Percentiles rank a stretch among this genome's conserved stretches.
Evolutionary conservation across 2,329 filamentous ascomycete genomes (phyloP).

Genomic region (Dothideomycetidae sp.): DNA sequence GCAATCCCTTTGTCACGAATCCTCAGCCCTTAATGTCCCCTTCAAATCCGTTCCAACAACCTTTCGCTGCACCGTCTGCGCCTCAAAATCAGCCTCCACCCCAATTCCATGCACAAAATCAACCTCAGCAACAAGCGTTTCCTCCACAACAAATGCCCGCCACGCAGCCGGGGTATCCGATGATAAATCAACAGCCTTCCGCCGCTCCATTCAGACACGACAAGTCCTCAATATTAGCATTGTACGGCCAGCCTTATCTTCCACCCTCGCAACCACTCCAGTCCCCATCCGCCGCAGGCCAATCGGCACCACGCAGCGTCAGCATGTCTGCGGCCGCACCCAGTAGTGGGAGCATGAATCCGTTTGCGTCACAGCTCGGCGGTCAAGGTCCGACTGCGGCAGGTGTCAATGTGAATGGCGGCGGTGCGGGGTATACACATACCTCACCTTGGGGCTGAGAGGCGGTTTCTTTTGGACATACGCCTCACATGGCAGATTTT

Average conservation of each 20-base stretch:
- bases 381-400: too few species aligned
- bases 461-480: too few species aligned
- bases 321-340: constrained; percentile 22
- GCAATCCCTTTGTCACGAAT: constrained; percentile 5
- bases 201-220: constrained; percentile 39
- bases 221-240: constrained; percentile 60
- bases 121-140: constrained; percentile 25
- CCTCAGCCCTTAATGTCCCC: constrained; percentile 19
- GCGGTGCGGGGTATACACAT: too few species aligned
- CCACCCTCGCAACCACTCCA: constrained; percentile 29
- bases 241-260: constrained; percentile 52
- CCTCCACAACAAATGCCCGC: constrained; percentile 19
- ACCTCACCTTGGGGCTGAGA: too few species aligned
- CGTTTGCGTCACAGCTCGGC: constrained; percentile 18
- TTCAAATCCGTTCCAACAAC: constrained; percentile 17
- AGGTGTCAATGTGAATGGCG: too few species aligned
- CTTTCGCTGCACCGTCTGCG: constrained; percentile 16
- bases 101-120: constrained; percentile 19
- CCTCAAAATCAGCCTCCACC: constrained; percentile 1
- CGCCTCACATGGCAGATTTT: too few species aligned
- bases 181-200: constrained; percentile 23
- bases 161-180: constrained; percentile 15
- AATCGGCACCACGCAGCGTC: constrained; percentile 20
- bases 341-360: constrained; percentile 17
- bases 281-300: constrained; percentile 23